Evolutionary conservation across 2,329 filamentous ascomycete genomes (phyloP).

Genomic region (Tolypocladium guangdongense): DNA sequence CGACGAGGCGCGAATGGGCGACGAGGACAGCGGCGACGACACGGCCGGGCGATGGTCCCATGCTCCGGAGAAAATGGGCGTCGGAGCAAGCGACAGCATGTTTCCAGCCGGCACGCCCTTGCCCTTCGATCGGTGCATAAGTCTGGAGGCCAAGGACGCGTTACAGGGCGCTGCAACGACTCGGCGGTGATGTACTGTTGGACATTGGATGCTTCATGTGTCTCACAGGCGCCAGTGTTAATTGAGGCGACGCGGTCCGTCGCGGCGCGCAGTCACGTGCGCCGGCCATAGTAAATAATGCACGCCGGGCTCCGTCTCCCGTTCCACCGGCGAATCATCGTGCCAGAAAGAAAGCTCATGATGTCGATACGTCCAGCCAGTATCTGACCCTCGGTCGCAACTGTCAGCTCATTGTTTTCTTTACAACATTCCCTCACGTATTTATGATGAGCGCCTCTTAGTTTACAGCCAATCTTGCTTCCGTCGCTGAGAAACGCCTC

Average conservation of each 20-base stretch:
- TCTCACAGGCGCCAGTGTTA: neutral
- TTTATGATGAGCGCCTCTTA: conserved; percentile 6
- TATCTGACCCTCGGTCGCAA: neutral
- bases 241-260: neutral
- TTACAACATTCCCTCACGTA: neutral
- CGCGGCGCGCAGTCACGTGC: neutral
- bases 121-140: conserved; percentile 24
- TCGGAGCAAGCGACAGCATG: conserved; percentile 31
- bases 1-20: conserved; percentile 43
- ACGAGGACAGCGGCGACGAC: conserved; percentile 49
- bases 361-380: conserved; percentile 1
- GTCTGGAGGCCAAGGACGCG: neutral
- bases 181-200: neutral
- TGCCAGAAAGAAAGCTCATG: conserved; percentile 5
- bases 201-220: neutral
- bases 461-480: neutral
- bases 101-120: conserved; percentile 8
- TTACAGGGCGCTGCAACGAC: neutral
- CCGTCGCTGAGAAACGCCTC: neutral
- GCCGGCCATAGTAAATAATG: neutral
- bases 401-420: neutral
- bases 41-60: conserved; percentile 36
- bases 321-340: conserved; percentile 10
- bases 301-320: neutral
- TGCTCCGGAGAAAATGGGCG: conserved; percentile 31